phyloP scores from a whole-genome alignment of 345 rosid species.

The Euphorbia peplus region DNA sequence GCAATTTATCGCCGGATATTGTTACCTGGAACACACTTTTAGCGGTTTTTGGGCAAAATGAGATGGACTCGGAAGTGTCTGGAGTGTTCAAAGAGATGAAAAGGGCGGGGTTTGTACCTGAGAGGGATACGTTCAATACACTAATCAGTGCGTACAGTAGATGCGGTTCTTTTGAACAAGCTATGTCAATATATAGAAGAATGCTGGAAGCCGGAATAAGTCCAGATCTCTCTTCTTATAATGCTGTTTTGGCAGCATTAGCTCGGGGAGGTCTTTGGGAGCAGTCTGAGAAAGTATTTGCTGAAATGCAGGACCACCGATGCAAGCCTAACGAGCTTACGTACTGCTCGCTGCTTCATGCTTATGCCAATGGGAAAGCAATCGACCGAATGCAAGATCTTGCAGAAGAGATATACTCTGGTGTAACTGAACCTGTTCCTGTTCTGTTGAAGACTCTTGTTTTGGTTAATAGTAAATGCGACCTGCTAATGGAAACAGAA shows the following conservation, averaged over 20 bases:
- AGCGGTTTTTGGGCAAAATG: slow-evolving; percentile 90
- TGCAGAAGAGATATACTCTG: slow-evolving; percentile 81
- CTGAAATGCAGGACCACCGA: slow-evolving; percentile 70
- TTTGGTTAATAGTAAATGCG: slow-evolving; percentile 80
- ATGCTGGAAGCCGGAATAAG: slow-evolving; percentile 84
- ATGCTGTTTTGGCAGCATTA: slow-evolving; percentile 88
- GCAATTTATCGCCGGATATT: slow-evolving; percentile 66
- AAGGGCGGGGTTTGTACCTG: slow-evolving; percentile 89
- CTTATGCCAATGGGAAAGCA: slow-evolving; percentile 85
- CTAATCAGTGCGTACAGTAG: slow-evolving; percentile 88
- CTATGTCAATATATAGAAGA: slow-evolving; percentile 74
- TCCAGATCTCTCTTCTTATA: slow-evolving; percentile 87
- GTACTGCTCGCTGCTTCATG: slow-evolving; percentile 82
- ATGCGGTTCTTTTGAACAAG: slow-evolving; percentile 83
- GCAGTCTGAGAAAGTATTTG: slow-evolving; percentile 78
- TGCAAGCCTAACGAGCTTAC: slow-evolving; percentile 90
- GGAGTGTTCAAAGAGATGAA: slow-evolving; percentile 97
- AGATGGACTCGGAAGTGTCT: slow-evolving; percentile 83
- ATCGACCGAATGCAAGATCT: slow-evolving; percentile 68
- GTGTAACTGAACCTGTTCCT: slow-evolving; percentile 60
- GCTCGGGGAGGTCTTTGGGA: slow-evolving; percentile 97
- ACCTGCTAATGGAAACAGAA: slow-evolving; percentile 69
- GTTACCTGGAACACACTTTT: slow-evolving; percentile 94
- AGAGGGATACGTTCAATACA: slow-evolving; percentile 90
- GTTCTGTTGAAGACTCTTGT: slow-evolving; percentile 85